Percentiles rank a stretch among this genome's conserved stretches.
Evolutionary conservation across 2,329 filamentous ascomycete species (phyloP).

Genomic region (Fonsecaea pedrosoi): DNA sequence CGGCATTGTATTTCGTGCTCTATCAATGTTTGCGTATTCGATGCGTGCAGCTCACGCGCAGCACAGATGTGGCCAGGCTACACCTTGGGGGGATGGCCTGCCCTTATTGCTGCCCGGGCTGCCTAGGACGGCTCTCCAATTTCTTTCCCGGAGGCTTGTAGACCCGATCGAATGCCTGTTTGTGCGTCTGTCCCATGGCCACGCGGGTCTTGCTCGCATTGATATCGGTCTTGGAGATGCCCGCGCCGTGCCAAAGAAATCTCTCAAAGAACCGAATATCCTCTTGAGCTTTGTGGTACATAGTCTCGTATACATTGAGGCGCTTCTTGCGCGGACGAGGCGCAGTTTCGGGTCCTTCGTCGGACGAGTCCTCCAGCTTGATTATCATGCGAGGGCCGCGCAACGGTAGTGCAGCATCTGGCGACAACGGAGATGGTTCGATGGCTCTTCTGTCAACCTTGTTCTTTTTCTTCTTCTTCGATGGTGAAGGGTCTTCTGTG

Average conservation of each 20-base stretch:
- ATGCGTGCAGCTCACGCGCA: not conserved
- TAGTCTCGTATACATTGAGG: not conserved
- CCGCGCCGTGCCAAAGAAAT: constrained; percentile 6
- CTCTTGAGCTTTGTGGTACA: not conserved
- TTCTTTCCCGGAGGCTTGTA: not conserved
- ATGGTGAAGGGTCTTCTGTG: not conserved
- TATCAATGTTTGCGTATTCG: not conserved
- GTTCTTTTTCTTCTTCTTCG: not conserved
- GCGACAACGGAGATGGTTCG: not conserved
- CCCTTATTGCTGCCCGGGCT: not conserved
- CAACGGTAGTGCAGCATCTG: not conserved
- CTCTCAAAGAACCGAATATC: not conserved
- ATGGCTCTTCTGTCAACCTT: not conserved
- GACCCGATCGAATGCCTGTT: not conserved
- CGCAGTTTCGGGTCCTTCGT: not conserved
- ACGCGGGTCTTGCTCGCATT: not conserved
- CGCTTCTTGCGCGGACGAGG: not conserved
- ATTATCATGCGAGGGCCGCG: not conserved
- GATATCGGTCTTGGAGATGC: constrained; percentile 7
- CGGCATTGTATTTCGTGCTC: no score
- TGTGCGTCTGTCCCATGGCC: not conserved
- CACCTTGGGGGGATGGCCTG: no score
- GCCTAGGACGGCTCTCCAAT: not conserved
- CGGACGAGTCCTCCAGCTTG: not conserved
- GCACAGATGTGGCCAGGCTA: no score